These are phyloP conservation scores for Coniochaeta prunicola DNA, from an alignment of 2,329 filamentous ascomycete genomes.

Conservation along the genomic window DNA sequence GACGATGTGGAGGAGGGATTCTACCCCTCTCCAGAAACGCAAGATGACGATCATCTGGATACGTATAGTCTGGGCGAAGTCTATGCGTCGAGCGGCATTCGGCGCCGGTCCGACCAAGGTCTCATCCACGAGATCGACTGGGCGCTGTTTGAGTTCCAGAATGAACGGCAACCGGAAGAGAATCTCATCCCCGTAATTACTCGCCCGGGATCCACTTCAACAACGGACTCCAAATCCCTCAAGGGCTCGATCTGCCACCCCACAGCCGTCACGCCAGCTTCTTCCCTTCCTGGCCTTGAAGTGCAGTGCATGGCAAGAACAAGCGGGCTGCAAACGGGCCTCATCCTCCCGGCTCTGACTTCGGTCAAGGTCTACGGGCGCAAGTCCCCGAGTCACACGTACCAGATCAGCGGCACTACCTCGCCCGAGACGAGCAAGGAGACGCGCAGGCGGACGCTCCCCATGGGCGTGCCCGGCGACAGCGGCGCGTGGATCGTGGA, in stretches of 20 bases:
- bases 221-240: slow-evolving; percentile 15
- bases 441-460: slow-evolving; percentile 11
- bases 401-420: slow-evolving; percentile 44
- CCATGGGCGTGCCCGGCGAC: slow-evolving; percentile 72
- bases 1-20: slow-evolving; percentile 81
- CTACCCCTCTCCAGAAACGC: slow-evolving; percentile 62
- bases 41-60: slow-evolving; percentile 76
- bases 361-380: slow-evolving; percentile 85
- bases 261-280: slow-evolving; percentile 49
- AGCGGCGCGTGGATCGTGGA: slow-evolving; percentile 91
- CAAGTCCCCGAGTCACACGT: slow-evolving; percentile 67
- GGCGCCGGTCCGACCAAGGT: slow-evolving; percentile 59
- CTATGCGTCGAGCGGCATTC: slow-evolving; percentile 84
- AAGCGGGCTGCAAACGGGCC: slow-evolving; percentile 71
- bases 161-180: slow-evolving; percentile 60
- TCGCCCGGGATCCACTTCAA: slow-evolving; percentile 4
- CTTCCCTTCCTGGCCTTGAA: slow-evolving; percentile 61
- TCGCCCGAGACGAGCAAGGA: slow-evolving; percentile 4
- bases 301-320: slow-evolving; percentile 89
- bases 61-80: slow-evolving; percentile 76
- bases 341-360: slow-evolving; percentile 69
- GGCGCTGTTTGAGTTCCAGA: slow-evolving; percentile 78
- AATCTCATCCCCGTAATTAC: slow-evolving; percentile 56
- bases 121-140: slow-evolving; percentile 90
- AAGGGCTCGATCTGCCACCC: slow-evolving; percentile 38